Base-by-base conservation (phyloP, 768 basidiomycete species). In the Suillus variegatus region DNA sequence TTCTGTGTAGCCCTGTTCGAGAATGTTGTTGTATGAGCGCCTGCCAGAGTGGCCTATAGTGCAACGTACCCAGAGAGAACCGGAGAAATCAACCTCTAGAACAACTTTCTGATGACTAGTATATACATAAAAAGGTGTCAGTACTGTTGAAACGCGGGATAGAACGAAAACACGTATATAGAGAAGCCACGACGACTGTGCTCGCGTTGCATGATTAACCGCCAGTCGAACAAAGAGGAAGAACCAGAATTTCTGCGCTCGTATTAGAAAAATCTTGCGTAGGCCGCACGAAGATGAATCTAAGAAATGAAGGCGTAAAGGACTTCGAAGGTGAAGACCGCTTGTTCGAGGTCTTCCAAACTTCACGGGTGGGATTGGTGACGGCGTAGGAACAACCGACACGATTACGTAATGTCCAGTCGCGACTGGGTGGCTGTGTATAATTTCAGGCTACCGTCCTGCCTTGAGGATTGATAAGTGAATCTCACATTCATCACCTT, bases 41-140 rank as follows among this genome's bases (percentile, higher is more conserved):
- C 62, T 51, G 65, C 51, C 49, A 63, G 60, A 66, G 67, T 65
- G 65, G 64, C 22, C 60, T 66, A 67, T 58, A 64, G 74, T 73
- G 64, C 61, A 41, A 74, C 87, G 69, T 79, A 93, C 95, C 86
- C 91, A 92, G 72, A 95, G 84, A 73, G 84, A 83, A 25, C 97
- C 97, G 9, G 90, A 85, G 76, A 97, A 95, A 82, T 96, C 94
- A 67, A 98, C 88, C 80, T 97, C 94, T 70, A 98, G 82, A 67
- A 93, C 92, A 60, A 97, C 95, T 76, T 94, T 94, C 85, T 98
- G 97, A 80, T 97, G 93, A 80, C 91, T 93, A 89, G 91, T 94
- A 88, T 76, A 89, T 76, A 88, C 83, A 77, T 75, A 71, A 67
- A 5, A 61, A 70, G 76, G 81, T 75, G 87, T 85, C 85, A 85